Evolutionary conservation across 2,329 filamentous ascomycete genomes (phyloP).

Genomic region (Myotisia sp.): DNA sequence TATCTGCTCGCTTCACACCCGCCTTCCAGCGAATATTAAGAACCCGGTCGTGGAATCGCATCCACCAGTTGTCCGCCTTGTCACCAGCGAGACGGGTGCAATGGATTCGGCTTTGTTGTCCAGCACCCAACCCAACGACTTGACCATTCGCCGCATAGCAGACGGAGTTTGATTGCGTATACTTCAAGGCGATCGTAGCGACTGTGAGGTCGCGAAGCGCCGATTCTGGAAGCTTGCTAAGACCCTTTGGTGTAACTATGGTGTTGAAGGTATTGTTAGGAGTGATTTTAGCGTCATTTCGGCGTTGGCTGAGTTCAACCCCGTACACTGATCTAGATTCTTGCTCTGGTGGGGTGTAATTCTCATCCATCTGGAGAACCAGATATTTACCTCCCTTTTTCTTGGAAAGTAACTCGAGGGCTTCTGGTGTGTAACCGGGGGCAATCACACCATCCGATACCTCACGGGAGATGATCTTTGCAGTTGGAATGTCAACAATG

Average conservation of each 20-base stretch:
- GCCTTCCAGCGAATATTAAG: constrained; percentile 91
- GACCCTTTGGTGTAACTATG: constrained; percentile 74
- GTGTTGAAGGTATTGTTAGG: constrained; percentile 68
- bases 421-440: constrained; percentile 68
- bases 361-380: constrained; percentile 82
- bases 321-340: constrained; percentile 86
- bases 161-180: constrained; percentile 97
- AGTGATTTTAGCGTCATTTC: constrained; percentile 79
- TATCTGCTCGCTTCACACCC: constrained; percentile 89
- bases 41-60: constrained; percentile 87
- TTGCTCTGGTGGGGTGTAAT: constrained; percentile 58
- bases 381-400: constrained; percentile 98
- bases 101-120: constrained; percentile 95
- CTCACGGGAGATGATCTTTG: constrained; percentile 94
- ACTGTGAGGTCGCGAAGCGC: constrained; percentile 84
- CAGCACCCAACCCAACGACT: constrained; percentile 83
- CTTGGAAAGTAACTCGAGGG: constrained; percentile 82
- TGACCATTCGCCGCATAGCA: constrained; percentile 94
- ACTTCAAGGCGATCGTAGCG: constrained; percentile 93
- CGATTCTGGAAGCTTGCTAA: constrained; percentile 55
- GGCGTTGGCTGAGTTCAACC: constrained; percentile 73
- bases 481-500: constrained; percentile 78
- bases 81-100: constrained; percentile 94
- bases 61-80: constrained; percentile 99
- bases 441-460: constrained; percentile 96